Base-by-base conservation (phyloP, 805 yeast genomes). In the Lachancea quebecensis region DNA sequence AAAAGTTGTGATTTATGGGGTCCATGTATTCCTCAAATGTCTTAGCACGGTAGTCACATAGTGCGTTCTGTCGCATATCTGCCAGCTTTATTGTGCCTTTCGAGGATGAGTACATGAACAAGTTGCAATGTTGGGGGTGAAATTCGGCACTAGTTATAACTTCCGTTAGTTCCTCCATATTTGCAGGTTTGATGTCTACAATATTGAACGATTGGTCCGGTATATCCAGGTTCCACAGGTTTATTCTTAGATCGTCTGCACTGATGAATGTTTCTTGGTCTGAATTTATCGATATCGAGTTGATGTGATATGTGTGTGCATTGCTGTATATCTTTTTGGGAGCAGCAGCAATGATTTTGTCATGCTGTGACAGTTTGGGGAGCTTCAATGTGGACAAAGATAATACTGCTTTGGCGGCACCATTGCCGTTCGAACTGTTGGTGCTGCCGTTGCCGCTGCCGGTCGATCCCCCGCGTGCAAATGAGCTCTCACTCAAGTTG, bases 161-260 rank as follows among this genome's bases (percentile, higher is more conserved):
- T 67, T 93, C 99, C 9, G 99, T 91, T 57, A 93, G 77, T 69
- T 93, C 99, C 71, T 93, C 99, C 99, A 93, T 95, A 67, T 89
- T 89, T 6, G 89, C 86, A 9, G 99, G 99, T 65, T 95, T 89
- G 60, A 93, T 93, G 68, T 93, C 99, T 47, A 93, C 98, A 53
- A 93, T 93, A 66, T 93, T 95, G 69, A 93, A 93, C 57, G 90
- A 79, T 69, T 91, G 96, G 67, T 91, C 96, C 16, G 96, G 88
- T 55, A 89, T 85, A 44, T 87, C 89, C 54, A 90, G 73, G 66
- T 91, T 90, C 99, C 99, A 93, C 53, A 93, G 71, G 66, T 93
- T 93, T 61, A 93, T 84, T 62, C 99, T 79, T 62, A 93, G 76
- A 68, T 93, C 99, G 69, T 93, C 99, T 40, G 95, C 82, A 46